A percentile compares a stretch with the other conserved stretches of the same genome.
Evolutionary conservation across 495 filamentous ascomycete genomes (phyloP).

Genomic region (Penicillium chermesinum): DNA sequence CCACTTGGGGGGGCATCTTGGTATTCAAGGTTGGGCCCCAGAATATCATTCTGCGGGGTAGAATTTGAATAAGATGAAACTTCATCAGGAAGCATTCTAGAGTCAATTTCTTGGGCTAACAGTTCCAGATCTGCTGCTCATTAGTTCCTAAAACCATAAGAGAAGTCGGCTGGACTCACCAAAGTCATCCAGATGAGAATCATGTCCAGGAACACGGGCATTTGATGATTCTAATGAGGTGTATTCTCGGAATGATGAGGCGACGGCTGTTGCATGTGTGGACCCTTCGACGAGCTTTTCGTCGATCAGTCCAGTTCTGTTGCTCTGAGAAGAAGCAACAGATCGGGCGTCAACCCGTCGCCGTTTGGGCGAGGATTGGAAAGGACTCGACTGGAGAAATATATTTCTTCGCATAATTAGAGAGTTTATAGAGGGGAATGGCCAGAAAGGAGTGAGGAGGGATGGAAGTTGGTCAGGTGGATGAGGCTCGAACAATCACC

Average conservation of each 20-base stretch:
- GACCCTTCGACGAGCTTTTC: constrained; percentile 27
- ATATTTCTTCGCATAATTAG: constrained; percentile 11
- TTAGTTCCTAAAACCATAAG: neutral
- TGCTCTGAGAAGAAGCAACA: constrained; percentile 10
- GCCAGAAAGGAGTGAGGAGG: neutral
- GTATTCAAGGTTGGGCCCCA: neutral
- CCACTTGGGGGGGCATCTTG: constrained; percentile 7
- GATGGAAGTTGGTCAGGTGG: neutral
- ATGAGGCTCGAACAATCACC: neutral
- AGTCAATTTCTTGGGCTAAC: constrained; percentile 19
- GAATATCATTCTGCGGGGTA: neutral
- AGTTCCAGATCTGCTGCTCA: constrained; percentile 34
- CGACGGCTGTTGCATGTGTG: constrained; percentile 9
- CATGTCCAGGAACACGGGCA: constrained; percentile 14
- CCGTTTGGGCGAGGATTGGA: constrained; percentile 9
- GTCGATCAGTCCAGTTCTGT: constrained; percentile 16
- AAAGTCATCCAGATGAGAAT: constrained; percentile 43
- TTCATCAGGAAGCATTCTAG: neutral
- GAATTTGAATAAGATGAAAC: neutral
- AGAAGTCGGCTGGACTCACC: constrained; percentile 30
- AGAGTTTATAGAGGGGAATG: neutral
- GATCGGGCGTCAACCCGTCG: constrained; percentile 1
- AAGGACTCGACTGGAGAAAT: constrained; percentile 3
- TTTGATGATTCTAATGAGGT: neutral
- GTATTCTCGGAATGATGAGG: constrained; percentile 1